These are phyloP conservation scores for Russula foetens DNA, from an alignment of 768 basidiomycete genomes.

Conservation along the genomic window DNA sequence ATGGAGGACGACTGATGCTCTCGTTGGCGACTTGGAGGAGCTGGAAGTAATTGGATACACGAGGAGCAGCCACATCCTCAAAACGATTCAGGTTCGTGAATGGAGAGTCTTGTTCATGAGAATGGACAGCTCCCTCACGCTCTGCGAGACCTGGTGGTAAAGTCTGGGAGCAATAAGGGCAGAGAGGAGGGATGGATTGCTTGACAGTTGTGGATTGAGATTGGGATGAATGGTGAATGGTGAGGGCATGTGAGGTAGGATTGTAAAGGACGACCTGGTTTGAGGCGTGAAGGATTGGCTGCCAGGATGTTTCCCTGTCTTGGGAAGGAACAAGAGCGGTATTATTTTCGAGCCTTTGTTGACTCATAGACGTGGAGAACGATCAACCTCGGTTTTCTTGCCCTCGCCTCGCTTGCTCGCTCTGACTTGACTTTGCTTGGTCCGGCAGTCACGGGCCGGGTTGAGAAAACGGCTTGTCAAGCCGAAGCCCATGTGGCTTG, in stretches of 20 bases:
- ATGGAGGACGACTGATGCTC: slow-evolving; percentile 42
- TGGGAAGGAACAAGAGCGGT: slow-evolving; percentile 20
- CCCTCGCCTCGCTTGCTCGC: too few relatives aligned
- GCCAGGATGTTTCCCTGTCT: slow-evolving; percentile 43
- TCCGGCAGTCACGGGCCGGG: too few relatives aligned
- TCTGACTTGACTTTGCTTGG: too few relatives aligned
- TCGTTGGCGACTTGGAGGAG: slow-evolving; percentile 68
- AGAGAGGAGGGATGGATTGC: slow-evolving; percentile 26
- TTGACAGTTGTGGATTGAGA: background rate
- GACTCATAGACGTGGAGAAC: background rate
- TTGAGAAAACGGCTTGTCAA: too few relatives aligned
- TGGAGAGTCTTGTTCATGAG: slow-evolving; percentile 26
- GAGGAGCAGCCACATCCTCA: slow-evolving; percentile 28
- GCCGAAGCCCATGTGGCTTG: too few relatives aligned
- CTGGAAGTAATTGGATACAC: slow-evolving; percentile 76
- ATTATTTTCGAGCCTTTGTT: background rate
- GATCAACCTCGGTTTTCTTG: too few relatives aligned
- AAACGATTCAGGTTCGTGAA: slow-evolving; percentile 9
- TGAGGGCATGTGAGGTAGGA: slow-evolving; percentile 73
- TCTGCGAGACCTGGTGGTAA: slow-evolving; percentile 33
- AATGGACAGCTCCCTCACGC: slow-evolving; percentile 24
- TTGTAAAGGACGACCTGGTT: slow-evolving; percentile 88
- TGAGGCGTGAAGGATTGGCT: slow-evolving; percentile 71
- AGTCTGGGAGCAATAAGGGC: slow-evolving; percentile 69
- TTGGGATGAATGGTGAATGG: slow-evolving; percentile 37